Evolutionary conservation across 805 yeast species (phyloP), one percentile per base, ranked within the genome.

Genomic region (Phaffomyces thermotolerans): DNA sequence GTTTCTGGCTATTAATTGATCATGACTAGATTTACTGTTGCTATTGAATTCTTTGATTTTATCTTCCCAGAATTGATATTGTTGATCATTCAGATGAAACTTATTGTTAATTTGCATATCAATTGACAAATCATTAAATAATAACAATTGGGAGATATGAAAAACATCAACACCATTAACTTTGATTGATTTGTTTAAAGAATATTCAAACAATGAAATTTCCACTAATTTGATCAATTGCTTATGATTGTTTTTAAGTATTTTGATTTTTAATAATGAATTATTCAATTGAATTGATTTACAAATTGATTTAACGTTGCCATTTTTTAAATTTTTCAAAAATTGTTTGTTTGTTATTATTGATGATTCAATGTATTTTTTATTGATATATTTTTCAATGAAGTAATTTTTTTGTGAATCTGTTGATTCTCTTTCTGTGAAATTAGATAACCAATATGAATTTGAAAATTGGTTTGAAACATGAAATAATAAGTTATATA

Each of bases 381-480:
- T 27, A 8, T 27, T 27, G 29, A 27, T 10, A 5, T 27, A 27
- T 27, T 27, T 27, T 10, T 27, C 13, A 10, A 27, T 27, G 10
- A 27, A 27, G 12, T 27, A 13, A 27, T 12, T 10, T 5, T 27
- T 27, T 18, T 18, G 3, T 15, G 34, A 37, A 13, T 68, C 71
- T 27, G 29, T 27, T 27, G 13, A 25, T 8, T 25, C 27, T 25
- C 3, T 10, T 9, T 10, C 13, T 2, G 29, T 10, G 13, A 8
- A 13, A 8, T 27, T 27, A 13, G 10, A 27, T 58, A 87, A 95
- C 66, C 85, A 78, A 37, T 81, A 73, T 7, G 64, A 51, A 55
- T 88, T 88, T 4, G 77, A 75, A 18, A 52, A 48, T 4, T 58
- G 61, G 59, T 90, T 90, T 32, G 72, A 66, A 13, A 75, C 73